Percentiles rank a stretch among this genome's conserved stretches.
Evolutionary conservation across 768 basidiomycete species (phyloP).

Genomic region (Russula foetens): DNA sequence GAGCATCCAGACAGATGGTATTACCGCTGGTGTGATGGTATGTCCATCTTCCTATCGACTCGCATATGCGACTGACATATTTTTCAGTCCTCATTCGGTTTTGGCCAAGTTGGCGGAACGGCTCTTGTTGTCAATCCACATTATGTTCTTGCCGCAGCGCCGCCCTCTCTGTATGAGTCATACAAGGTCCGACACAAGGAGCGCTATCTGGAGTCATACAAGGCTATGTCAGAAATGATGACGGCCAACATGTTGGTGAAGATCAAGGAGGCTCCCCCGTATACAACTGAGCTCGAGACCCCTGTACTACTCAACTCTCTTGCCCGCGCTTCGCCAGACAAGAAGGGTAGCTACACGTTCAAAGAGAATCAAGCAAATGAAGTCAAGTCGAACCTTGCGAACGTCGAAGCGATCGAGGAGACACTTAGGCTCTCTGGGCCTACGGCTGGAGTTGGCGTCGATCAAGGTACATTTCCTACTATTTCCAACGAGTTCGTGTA

Average conservation of each 20-base stretch:
- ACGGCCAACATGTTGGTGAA: conserved; percentile 87
- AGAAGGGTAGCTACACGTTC: conserved; percentile 85
- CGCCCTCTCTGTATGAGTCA: conserved; percentile 66
- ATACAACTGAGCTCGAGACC: conserved; percentile 75
- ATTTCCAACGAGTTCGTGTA: conserved; percentile 10
- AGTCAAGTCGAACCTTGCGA: conserved; percentile 49
- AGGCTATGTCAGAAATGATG: conserved; percentile 94
- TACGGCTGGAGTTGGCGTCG: conserved; percentile 76
- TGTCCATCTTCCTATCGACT: neutral
- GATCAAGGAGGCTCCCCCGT: conserved; percentile 92
- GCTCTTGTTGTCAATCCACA: conserved; percentile 86
- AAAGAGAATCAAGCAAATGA: conserved; percentile 48
- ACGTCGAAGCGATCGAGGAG: conserved; percentile 56
- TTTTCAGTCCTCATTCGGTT: conserved; percentile 83
- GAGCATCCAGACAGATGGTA: conserved; percentile 89
- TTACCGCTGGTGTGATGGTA: conserved; percentile 83
- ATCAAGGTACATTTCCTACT: conserved; percentile 55
- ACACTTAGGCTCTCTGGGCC: conserved; percentile 39
- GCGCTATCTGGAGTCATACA: conserved; percentile 69
- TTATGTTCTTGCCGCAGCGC: conserved; percentile 78
- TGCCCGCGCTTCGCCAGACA: conserved; percentile 73
- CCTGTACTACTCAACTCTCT: conserved; percentile 87
- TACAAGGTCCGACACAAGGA: conserved; percentile 63
- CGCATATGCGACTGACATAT: conserved; percentile 5
- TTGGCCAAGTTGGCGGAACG: conserved; percentile 96